Conservation (phyloP, 371 early-diverging fungal species). For the Zopfochytrium polystomum region DNA sequence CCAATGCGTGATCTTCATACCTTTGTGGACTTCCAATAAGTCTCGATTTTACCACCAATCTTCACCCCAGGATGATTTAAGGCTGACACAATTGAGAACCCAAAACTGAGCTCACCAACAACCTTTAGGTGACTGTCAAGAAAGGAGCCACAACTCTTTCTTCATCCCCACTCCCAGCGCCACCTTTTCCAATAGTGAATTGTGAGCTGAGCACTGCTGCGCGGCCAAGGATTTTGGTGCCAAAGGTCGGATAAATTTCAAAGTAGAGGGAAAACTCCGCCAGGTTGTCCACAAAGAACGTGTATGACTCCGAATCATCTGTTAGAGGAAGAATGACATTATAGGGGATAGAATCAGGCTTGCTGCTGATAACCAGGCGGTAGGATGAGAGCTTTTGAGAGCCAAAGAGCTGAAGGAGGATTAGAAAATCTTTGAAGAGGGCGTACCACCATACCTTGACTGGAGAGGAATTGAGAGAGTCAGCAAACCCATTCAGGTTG, state of each 20-base stretch:
- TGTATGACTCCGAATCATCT: slow-evolving; percentile 72
- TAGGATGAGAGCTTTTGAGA: slow-evolving; percentile 58
- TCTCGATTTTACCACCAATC: slow-evolving; percentile 91
- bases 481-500: slow-evolving; percentile 45
- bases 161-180: slow-evolving; percentile 44
- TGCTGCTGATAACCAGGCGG: slow-evolving; percentile 60
- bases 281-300: slow-evolving; percentile 76
- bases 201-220: slow-evolving; percentile 75
- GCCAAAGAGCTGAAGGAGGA: slow-evolving; percentile 29
- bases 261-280: slow-evolving; percentile 80
- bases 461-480: slow-evolving; percentile 28
- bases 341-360: slow-evolving; percentile 86
- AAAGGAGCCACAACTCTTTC: slow-evolving; percentile 65
- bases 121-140: slow-evolving; percentile 82
- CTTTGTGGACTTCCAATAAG: slow-evolving; percentile 94
- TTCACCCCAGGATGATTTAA: slow-evolving; percentile 80
- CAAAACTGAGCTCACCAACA: slow-evolving; percentile 85
- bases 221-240: slow-evolving; percentile 87
- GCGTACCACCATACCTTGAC: slow-evolving; percentile 20
- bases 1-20: too few relatives aligned
- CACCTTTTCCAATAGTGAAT: slow-evolving; percentile 41
- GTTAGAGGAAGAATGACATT: slow-evolving; percentile 84
- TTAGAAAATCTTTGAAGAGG: neutral
- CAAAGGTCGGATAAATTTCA: slow-evolving; percentile 91
- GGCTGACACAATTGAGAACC: slow-evolving; percentile 77